phyloP scores from a whole-genome alignment of 805 yeast genomes.

The Starmerella etchellsii region DNA sequence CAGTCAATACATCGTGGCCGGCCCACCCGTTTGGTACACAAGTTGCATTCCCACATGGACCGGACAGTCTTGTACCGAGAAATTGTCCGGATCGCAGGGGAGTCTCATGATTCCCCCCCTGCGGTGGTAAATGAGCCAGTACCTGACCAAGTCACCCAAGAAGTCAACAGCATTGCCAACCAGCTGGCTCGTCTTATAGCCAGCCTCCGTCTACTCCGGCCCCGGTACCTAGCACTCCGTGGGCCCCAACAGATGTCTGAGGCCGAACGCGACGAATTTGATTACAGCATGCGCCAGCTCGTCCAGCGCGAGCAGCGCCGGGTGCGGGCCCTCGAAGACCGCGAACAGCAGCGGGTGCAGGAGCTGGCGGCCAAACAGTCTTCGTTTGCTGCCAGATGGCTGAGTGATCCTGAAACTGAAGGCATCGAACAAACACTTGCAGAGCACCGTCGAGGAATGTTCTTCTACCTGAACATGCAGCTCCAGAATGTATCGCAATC shows the following conservation, averaged over 20 bases:
- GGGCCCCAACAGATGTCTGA: conserved; percentile 25
- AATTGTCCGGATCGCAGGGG: conserved; percentile 20
- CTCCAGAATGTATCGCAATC: conserved; percentile 25
- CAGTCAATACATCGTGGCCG: no score
- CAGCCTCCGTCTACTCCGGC: conserved; percentile 19
- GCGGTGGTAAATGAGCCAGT: neutral
- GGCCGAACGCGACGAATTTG: conserved; percentile 30
- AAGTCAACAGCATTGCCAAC: conserved; percentile 20
- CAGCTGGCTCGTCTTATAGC: conserved; percentile 13
- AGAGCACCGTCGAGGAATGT: conserved; percentile 29
- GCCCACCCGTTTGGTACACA: no score
- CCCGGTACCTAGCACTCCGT: conserved; percentile 21
- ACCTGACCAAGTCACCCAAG: conserved; percentile 22
- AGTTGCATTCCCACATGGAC: no score
- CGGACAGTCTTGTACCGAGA: conserved; percentile 21
- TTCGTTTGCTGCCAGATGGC: conserved; percentile 10
- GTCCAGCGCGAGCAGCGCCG: conserved; percentile 26
- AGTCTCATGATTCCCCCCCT: neutral
- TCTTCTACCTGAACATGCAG: conserved; percentile 26
- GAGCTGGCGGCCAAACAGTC: conserved; percentile 3
- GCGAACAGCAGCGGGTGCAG: conserved; percentile 11
- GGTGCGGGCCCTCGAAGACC: conserved; percentile 18
- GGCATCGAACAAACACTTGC: conserved; percentile 23
- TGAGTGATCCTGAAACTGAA: conserved; percentile 21
- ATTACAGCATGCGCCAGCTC: conserved; percentile 28